Percentiles rank a stretch among this genome's conserved stretches.
Evolutionary conservation across 108 stramenopile genomes (phyloP).

Genomic region (Cyclostephanos tholiformis): DNA sequence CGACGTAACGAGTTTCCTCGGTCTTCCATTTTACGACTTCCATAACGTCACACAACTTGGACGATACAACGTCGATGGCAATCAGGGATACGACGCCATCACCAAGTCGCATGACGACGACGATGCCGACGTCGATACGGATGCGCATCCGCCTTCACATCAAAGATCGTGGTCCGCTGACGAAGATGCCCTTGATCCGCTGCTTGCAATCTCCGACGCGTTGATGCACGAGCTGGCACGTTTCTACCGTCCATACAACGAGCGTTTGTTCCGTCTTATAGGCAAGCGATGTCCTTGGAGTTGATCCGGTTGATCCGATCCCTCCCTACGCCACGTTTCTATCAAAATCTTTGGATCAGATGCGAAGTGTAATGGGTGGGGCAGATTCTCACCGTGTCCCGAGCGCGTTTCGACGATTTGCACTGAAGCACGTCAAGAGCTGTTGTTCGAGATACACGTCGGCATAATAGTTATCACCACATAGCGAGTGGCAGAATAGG

Average conservation of each 20-base stretch:
- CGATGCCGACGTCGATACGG: constrained; percentile 18
- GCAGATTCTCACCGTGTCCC: background rate
- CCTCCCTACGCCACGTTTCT: background rate
- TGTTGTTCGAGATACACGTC: too few relatives aligned
- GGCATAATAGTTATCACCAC: too few relatives aligned
- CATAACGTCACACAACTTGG: constrained; percentile 39
- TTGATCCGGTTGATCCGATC: background rate
- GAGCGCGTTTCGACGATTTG: too few relatives aligned
- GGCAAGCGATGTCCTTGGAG: constrained; percentile 73
- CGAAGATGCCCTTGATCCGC: constrained; percentile 33
- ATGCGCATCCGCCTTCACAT: background rate
- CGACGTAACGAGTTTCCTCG: constrained; percentile 64
- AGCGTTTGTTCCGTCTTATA: constrained; percentile 74
- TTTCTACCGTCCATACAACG: constrained; percentile 78
- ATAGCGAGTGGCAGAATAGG: too few relatives aligned
- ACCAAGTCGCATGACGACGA: constrained; percentile 58
- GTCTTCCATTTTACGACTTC: constrained; percentile 74
- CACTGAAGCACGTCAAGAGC: too few relatives aligned
- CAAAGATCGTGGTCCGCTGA: constrained; percentile 8
- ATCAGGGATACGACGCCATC: constrained; percentile 79
- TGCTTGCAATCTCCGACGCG: constrained; percentile 68
- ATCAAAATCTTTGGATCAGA: background rate
- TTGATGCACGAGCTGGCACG: constrained; percentile 56
- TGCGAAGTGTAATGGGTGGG: background rate
- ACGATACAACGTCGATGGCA: constrained; percentile 77